Evolutionary conservation across 2,329 filamentous ascomycete species (phyloP), one percentile per base, ranked within the genome.

Genomic region (Pseudohalonectria lignicola): DNA sequence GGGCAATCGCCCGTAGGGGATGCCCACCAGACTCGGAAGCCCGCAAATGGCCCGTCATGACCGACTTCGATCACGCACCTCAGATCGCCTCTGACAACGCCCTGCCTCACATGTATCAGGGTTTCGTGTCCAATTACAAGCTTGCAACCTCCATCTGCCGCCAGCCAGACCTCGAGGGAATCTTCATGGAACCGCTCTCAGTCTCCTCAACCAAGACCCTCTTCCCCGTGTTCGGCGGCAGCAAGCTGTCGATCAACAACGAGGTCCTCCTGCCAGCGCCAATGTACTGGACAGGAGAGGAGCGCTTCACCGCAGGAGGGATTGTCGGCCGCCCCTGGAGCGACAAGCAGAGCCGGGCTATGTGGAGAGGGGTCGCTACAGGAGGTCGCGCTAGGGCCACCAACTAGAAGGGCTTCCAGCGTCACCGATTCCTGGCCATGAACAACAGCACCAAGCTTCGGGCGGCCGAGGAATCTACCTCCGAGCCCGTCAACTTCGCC

Each of bases 341-440:
- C 5, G 52, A 76, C n/a, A 84, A 83, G 56, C 39, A 52, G 1
- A 57, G 68, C 45, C 54, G 53, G 3, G 65, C 71, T 26, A 60
- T 81, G 36, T 83, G 79, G 79, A 74, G 79, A 23, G 79, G 79
- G 25, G 76, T 81, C 8, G 78, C 76, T 2, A 80, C 78, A 2
- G 79, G 79, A 3, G 79, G 79, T 1, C 58, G 59, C 29, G 77
- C 82, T 46, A 60, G 65, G 46, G 49, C 64, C 53, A 47, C 67
- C 20, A 86, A 78, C 48, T 87, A 82, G 82, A 71, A 65, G 10
- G 71, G 76, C 0, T 86, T 86, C 50, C 82, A 87, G 45, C 74
- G 82, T 4, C 82, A 86, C 51, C 78, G 83, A 2, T 84, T 87
- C 51, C 70, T 86, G 2, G 66, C 76, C 33, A 82, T 86, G 76